Percentiles rank a stretch among this genome's conserved stretches.
Conservation (phyloP, 2,329 filamentous ascomycete genomes). For the Aspergillus sergii region DNA sequence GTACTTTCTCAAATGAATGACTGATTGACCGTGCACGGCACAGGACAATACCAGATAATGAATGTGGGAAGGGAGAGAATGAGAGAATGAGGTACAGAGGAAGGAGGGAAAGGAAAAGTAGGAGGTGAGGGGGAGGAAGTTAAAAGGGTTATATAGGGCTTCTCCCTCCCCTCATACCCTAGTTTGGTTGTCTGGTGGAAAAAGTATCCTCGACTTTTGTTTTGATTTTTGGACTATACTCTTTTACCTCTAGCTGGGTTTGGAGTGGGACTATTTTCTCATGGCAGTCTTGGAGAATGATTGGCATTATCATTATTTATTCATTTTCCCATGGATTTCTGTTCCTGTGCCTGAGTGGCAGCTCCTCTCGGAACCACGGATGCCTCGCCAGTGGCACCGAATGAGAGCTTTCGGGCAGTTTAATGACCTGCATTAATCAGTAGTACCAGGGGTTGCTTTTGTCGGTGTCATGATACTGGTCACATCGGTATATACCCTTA, state of each 20-base stretch:
- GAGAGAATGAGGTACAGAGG: neutral
- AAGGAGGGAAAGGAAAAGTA: neutral
- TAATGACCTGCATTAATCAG: neutral
- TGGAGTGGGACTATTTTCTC: neutral
- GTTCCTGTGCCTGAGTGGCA: neutral
- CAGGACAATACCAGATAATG: slow-evolving; percentile 24
- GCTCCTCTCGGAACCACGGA: neutral
- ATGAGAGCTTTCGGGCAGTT: neutral
- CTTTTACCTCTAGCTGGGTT: neutral
- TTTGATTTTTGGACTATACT: neutral
- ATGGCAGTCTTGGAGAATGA: no score
- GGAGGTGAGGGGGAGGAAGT: neutral
- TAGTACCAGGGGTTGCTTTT: neutral
- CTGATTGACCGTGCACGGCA: slow-evolving; percentile 37
- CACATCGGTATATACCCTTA: neutral
- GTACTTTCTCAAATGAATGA: slow-evolving; percentile 25
- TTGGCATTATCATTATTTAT: no score
- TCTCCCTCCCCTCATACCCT: neutral
- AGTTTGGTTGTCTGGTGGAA: neutral
- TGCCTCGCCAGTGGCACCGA: neutral
- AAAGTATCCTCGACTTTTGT: neutral
- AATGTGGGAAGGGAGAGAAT: slow-evolving; percentile 1
- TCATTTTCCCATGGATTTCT: neutral
- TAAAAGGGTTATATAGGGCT: slow-evolving; percentile 1
- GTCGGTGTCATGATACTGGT: neutral